These are phyloP conservation scores for Cajanus cajan DNA, from an alignment of 306 rosid species.

Conservation along the genomic window DNA sequence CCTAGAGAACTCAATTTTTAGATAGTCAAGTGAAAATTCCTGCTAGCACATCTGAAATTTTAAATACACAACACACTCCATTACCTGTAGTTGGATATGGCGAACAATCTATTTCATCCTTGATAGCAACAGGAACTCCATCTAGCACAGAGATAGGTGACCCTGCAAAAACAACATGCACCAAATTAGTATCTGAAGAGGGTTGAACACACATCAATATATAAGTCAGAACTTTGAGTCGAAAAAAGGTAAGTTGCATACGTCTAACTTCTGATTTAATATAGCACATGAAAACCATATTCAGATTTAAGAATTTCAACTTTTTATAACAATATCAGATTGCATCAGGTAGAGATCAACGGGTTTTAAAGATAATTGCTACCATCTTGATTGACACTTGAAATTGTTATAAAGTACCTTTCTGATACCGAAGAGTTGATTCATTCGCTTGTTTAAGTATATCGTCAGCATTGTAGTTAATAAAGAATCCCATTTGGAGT, in stretches of 20 bases:
- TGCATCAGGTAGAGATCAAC: neutral
- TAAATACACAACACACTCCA: neutral
- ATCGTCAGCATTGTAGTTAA: constrained; percentile 54
- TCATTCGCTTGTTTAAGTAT: constrained; percentile 72
- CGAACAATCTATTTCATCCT: constrained; percentile 91
- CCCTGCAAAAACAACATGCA: constrained; percentile 43
- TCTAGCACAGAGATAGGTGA: constrained; percentile 70
- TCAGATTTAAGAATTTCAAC: neutral
- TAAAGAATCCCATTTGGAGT: constrained; percentile 74
- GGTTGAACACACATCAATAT: neutral
- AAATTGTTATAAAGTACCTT: constrained; percentile 47
- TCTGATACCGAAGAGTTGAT: constrained; percentile 67
- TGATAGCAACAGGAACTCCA: constrained; percentile 80
- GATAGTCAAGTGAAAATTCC: neutral
- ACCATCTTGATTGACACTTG: neutral
- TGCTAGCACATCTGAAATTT: neutral
- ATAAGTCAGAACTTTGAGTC: neutral
- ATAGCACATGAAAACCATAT: neutral
- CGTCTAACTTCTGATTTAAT: neutral
- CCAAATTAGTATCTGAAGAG: neutral
- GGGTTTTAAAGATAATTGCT: neutral
- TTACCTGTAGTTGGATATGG: constrained; percentile 96
- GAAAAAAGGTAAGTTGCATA: neutral
- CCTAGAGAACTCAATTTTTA: constrained; percentile 44
- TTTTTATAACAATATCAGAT: neutral